Base-by-base conservation (phyloP, 176 grass and related monocot genomes). In the Phyllostachys edulis region DNA sequence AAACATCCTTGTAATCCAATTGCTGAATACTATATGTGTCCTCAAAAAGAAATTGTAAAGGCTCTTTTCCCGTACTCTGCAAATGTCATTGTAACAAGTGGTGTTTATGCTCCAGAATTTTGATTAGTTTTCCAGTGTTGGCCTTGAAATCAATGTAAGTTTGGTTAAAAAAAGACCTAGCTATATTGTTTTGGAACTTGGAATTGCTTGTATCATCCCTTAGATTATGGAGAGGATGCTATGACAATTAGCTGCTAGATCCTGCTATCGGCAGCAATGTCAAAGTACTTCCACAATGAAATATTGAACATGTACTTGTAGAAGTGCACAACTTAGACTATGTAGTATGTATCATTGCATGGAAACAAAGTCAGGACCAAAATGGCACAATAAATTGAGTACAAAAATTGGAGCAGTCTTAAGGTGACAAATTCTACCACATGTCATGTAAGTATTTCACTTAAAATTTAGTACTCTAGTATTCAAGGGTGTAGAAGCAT, bases 1-100 rank as follows among this genome's bases (percentile, higher is more conserved):
- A 76, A 75, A 54, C 21, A 27, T 76, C 49, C 60, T 56, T 84
- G 82, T 84, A 84, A 68, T 64, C 62, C 82, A 66, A 55, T 84
- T 84, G 47, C 17, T 67, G 34, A 66, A 50, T 21, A 34, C 32
- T 2, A 76, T 76, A 55, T 84, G 82, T 84, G 76, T 84, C 34
- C 60, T 54, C n/a, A 67, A 76, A 76, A 52, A 45, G 79, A 65
- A 67, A 38, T 15, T 84, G 71, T 84, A 76, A 84, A 57, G 72
- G 62, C 60, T 75, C 57, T 24, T 50, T 21, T 70, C 57, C 29
- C 66, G 70, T 75, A 51, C 14, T 52, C 70, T 55, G 63, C 44
- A 76, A 66, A 20, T 65, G n/a, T 10, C n/a, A 60, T 24, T 60
- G 56, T 55, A 39, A 76, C 44, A 38, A 64, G 41, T 75, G 70